Percentiles rank a stretch among this genome's conserved stretches.
These are phyloP conservation scores for Populus trichocarpa DNA, from an alignment of 441 rosid species.

Conservation along the genomic window DNA sequence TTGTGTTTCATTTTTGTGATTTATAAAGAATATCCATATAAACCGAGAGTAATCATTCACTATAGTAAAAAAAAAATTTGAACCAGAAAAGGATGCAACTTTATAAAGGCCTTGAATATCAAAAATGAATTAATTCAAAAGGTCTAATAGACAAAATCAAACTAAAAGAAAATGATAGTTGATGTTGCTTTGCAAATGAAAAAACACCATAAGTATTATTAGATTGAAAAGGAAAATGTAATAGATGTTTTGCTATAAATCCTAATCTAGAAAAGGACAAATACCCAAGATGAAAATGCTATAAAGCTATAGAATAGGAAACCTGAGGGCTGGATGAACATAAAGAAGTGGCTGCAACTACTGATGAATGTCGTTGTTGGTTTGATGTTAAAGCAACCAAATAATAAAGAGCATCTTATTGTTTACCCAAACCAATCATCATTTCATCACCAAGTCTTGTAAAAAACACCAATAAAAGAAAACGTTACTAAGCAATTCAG, in stretches of 20 bases:
- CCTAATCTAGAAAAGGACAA: background rate
- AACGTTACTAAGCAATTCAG: too few relatives aligned
- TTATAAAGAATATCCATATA: too few relatives aligned
- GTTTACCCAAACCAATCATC: too few relatives aligned
- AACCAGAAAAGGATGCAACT: background rate
- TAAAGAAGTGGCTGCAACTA: too few relatives aligned
- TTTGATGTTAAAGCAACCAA: background rate
- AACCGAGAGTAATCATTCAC: background rate
- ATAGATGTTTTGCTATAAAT: background rate
- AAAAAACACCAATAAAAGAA: background rate
- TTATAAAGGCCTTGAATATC: background rate
- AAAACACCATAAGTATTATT: too few relatives aligned
- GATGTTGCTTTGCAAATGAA: background rate
- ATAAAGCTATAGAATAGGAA: background rate
- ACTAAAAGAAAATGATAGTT: background rate
- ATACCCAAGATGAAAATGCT: background rate
- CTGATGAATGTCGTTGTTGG: background rate
- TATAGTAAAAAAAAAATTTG: too few relatives aligned
- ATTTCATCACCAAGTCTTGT: background rate
- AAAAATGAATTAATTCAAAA: too few relatives aligned
- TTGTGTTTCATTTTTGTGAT: too few relatives aligned
- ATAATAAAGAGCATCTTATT: too few relatives aligned
- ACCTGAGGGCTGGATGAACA: background rate
- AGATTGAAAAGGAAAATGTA: background rate
- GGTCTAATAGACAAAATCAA: too few relatives aligned